phyloP scores from a whole-genome alignment of 495 filamentous ascomycete genomes.

The Daldinia loculata region DNA sequence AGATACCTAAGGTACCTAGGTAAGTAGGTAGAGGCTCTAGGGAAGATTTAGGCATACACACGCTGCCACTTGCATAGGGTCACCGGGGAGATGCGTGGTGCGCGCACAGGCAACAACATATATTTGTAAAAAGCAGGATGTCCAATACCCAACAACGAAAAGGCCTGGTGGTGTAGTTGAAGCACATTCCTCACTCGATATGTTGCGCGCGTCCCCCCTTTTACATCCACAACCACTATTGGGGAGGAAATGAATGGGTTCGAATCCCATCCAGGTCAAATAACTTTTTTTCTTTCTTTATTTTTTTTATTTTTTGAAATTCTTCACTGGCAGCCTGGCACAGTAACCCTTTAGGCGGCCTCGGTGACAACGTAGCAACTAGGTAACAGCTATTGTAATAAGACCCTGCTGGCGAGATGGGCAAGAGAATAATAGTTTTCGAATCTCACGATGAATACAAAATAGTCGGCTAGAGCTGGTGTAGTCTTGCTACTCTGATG shows the following conservation, averaged over 20 bases:
- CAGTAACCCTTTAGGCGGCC: too few species aligned
- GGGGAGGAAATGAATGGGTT: neutral
- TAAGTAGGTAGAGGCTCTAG: neutral
- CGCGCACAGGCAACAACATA: neutral
- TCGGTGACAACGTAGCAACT: too few species aligned
- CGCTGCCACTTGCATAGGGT: neutral
- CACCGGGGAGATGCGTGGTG: neutral
- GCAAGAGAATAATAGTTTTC: too few species aligned
- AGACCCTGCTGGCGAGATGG: too few species aligned
- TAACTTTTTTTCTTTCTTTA: neutral
- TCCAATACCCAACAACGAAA: neutral
- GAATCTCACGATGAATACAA: too few species aligned
- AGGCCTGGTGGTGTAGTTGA: neutral
- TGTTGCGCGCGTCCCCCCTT: neutral
- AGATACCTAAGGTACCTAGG: too few species aligned
- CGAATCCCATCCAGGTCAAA: conserved; percentile 4
- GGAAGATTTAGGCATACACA: neutral
- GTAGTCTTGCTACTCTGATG: too few species aligned
- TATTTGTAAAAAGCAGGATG: neutral
- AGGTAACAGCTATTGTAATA: too few species aligned
- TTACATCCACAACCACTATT: neutral
- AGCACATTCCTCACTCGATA: neutral
- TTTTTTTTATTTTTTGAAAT: too few species aligned
- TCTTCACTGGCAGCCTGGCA: too few species aligned
- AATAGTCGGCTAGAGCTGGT: too few species aligned